Evolutionary conservation across 2,329 filamentous ascomycete species (phyloP), one percentile per base, ranked within the genome.

Genomic region (Raffaelea ambrosiae): DNA sequence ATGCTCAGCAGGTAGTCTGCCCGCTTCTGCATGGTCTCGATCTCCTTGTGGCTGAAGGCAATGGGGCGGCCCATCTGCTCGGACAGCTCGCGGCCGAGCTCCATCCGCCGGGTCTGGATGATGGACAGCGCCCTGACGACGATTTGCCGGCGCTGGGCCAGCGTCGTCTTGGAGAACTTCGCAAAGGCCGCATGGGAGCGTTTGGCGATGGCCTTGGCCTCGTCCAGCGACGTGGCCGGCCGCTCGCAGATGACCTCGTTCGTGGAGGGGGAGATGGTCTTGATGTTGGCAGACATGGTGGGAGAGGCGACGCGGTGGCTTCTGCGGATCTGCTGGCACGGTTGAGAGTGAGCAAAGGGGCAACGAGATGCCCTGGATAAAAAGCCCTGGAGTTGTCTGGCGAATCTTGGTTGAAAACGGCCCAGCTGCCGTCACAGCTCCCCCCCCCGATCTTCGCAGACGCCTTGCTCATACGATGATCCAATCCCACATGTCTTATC

Each of bases 61-160:
- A 96, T 95, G 29, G 91, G 91, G 18, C 91, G 78, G 40, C 91
- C 91, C 90, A 97, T 97, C 70, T 97, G 90, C 63, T 88, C 83
- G 0, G 90, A 96, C 51, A 97, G 70, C 64, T 96, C 90, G 55
- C 80, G 76, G 5, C 85, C 89, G 29, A 97, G 73, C 52, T 82
- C 85, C 80, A 93, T 84, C 65, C 89, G 78, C 62, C 81, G 83
- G 44, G 81, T 76, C 16, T 70, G 67, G 22, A 97, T 72, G 4
- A 87, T 66, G 53, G 83, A 76, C 40, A 97, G 69, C 1, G 90
- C 89, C 59, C 85, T 87, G 58, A 79, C 82, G 58, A 96, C 81
- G 54, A 95, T 90, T 41, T 77, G 75, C 65, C 95, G 84, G 45
- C 91, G 81, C 54, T 90, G 79, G 45, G 76, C 69, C 43, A 97